Base-by-base conservation (phyloP, 768 basidiomycete species). In the Naganishia antarctica region DNA sequence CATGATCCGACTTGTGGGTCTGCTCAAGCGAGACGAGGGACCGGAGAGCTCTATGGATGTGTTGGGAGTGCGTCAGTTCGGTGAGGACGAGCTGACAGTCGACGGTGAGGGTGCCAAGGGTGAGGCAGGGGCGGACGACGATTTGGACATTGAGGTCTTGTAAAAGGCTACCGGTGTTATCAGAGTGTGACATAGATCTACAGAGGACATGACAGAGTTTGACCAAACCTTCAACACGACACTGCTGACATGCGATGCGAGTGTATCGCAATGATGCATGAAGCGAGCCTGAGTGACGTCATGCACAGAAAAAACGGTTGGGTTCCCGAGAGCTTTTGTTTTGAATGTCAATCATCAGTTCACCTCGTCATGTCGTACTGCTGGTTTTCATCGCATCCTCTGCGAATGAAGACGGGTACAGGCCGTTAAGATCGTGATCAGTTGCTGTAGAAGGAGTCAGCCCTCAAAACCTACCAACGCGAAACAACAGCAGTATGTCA, bases 1-100 rank as follows among this genome's bases (percentile, higher is more conserved):
- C 46, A 88, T 96, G 43, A 90, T 91, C 71, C 84, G 91, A 16
- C 80, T 98, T 8, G 96, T 97, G 3, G 86, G 83, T 67, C 78
- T 97, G n/a, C 74, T 99, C 4, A 76, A 79, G 66, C 68, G 78
- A 23, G 78, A 79, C 57, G 78, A 79, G 64, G 73, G 76, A 0
- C 59, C 63, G 6, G 78, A 78, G 9, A 75, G 76, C 2, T 73
- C 70, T 74, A 66, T 62, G 1, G 80, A 81, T 25, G 72, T 74
- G 15, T 83, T 87, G 60, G 85, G 86, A 49, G 87, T 87, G 67
- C 87, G 89, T 69, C 80, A 82, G 72, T 83, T 77, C 70, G 87
- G 90, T 61, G 83, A 86, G 68, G 90, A 90, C 77, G 81, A 91
- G 57, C 89, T 76, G 48, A 66, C 63, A 46, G 28, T 61, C 15